Conservation (phyloP, 148 eudicot genomes). For the Nepenthes gracilis region DNA sequence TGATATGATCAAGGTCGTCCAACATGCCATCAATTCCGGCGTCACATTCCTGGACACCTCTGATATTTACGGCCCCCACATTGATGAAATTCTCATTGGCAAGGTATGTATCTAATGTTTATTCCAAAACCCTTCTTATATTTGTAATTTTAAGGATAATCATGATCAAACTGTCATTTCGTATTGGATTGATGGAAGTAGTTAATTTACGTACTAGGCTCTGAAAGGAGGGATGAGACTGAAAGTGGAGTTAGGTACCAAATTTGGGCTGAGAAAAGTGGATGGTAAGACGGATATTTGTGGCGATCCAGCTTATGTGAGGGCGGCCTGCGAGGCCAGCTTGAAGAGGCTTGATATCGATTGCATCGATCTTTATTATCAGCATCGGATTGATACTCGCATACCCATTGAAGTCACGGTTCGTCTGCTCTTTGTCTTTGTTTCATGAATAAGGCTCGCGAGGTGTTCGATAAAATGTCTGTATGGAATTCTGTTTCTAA, state of each 20-base stretch:
- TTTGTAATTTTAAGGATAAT: background rate
- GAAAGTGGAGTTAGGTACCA: constrained; percentile 6
- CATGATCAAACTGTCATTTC: too few species aligned
- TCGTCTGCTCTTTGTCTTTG: background rate
- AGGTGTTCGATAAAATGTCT: background rate
- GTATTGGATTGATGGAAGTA: background rate
- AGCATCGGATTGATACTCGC: constrained; percentile 6
- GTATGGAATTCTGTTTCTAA: background rate
- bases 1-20: constrained; percentile 8
- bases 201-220: background rate
- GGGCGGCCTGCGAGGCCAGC: constrained; percentile 7
- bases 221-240: constrained; percentile 5
- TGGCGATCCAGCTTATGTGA: constrained; percentile 7
- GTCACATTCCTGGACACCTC: constrained; percentile 10
- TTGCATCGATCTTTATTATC: constrained; percentile 8
- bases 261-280: background rate
- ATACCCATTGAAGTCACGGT: constrained; percentile 14
- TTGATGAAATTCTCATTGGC: constrained; percentile 8
- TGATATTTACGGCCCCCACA: constrained; percentile 8
- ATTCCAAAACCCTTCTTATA: background rate
- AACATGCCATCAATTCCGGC: constrained; percentile 8
- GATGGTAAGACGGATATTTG: background rate
- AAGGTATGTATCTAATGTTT: background rate
- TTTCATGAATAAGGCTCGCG: background rate
- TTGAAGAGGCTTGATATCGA: constrained; percentile 9